A percentile compares a stretch with the other conserved stretches of the same genome.
phyloP scores from a whole-genome alignment of 345 rosid genomes.

The Syzygium jambos region DNA sequence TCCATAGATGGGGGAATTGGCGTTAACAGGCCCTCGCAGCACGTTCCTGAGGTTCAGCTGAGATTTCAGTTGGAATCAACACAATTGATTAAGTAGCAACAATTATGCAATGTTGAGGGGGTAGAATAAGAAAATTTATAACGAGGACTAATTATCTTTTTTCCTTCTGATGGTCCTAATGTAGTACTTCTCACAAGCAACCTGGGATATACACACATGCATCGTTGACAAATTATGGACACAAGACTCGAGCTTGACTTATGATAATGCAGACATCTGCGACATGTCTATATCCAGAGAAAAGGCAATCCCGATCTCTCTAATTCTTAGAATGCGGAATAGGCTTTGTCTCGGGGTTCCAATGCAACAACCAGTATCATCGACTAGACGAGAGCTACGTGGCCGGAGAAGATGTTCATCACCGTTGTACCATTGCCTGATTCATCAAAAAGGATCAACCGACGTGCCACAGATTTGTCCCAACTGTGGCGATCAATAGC shows the following conservation, averaged over 20 bases:
- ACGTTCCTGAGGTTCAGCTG: background rate
- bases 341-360: background rate
- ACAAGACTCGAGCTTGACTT: background rate
- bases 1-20: background rate
- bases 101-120: background rate
- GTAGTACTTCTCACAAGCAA: background rate
- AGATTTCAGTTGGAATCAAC: background rate
- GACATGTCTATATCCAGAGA: background rate
- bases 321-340: background rate
- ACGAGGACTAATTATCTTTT: background rate
- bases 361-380: background rate
- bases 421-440: background rate
- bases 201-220: background rate
- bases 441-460: background rate
- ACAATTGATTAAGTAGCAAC: background rate
- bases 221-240: background rate
- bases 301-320: background rate
- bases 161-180: background rate
- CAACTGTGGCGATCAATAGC: rapidly evolving
- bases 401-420: background rate
- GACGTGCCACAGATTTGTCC: background rate
- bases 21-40: background rate
- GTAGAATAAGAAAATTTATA: background rate
- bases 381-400: background rate
- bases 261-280: background rate